phyloP scores from a whole-genome alignment of 768 basidiomycete species.

The Strobilomyces dryophilus region DNA sequence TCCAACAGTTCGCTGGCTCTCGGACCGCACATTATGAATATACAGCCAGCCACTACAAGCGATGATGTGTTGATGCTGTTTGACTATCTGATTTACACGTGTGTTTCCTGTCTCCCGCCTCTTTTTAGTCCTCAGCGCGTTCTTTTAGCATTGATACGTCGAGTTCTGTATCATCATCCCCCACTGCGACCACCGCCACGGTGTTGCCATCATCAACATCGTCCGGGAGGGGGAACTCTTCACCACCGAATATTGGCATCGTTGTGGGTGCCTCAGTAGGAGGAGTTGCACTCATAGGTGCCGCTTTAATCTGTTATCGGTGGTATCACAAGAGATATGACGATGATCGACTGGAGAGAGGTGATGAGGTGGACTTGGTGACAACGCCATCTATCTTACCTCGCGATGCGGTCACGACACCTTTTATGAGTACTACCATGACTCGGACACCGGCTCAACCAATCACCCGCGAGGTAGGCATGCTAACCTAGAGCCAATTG shows the following conservation, averaged over 20 bases:
- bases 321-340: not conserved
- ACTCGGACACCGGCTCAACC: too few species aligned
- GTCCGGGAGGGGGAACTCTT: not conserved
- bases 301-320: conserved; percentile 5
- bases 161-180: not conserved
- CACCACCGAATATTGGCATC: not conserved
- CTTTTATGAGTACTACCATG: not conserved
- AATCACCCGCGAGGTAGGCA: not conserved
- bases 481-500: not conserved
- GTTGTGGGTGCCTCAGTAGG: conserved; percentile 9
- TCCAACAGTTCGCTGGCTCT: conserved; percentile 1
- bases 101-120: not conserved
- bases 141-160: conserved; percentile 3
- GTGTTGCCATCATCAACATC: not conserved
- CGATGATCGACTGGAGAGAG: not conserved
- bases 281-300: not conserved
- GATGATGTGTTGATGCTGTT: conserved; percentile 7
- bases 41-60: conserved; percentile 1
- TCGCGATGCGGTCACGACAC: not conserved
- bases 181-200: not conserved
- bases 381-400: conserved; percentile 3
- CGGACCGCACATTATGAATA: conserved; percentile 6
- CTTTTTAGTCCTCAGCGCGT: not conserved
- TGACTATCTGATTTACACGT: conserved; percentile 20
- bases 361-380: not conserved